Evolutionary conservation across 139 green algal genomes (phyloP), one percentile per base, ranked within the genome.

Genomic region (Marvania coccoides): DNA sequence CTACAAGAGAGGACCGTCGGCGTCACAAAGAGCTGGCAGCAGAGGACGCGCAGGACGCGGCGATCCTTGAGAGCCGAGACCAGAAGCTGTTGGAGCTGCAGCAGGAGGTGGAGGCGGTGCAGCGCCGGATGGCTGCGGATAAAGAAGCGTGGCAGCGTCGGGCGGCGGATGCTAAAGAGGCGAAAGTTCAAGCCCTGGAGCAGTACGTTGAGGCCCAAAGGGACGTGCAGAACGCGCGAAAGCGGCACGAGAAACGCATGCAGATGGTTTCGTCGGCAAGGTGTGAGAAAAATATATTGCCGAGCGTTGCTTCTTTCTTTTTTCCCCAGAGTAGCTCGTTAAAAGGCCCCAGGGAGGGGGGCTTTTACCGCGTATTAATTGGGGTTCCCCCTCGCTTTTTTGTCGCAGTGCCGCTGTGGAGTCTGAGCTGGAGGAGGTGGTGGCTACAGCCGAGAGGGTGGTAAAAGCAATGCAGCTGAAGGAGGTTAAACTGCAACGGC

Each of bases 41-140:
- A 39, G 83, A 82, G 5, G 86, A 97, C 76, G 84, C 89, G 73
- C 88, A 96, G 83, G 88, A 91, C 69, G 66, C 73, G 30, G 73
- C 75, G 30, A 84, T 85, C 7, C 14, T 67, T 85, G 54, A 68
- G 79, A 39, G 55, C 5, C 58, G 65, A 28, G 28, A 38, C 13
- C 60, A 88, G 0, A 80, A 86, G 29, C 69, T 95, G 37, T 64
- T 61, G 9, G 80, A 62, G 8, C 65, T 91, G 42, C 77, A 88
- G 75, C 74, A 87, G 1, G 84, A 90, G 75, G 87, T 91, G 74
- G 87, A 88, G 31, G 54, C 64, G 81, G 80, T 47, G 61, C 23
- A n/a, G 63, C 58, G 65, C 54, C 23, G 67, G 19, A 19, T 51
- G 42, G 42, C 42, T 28, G 19, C 19, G 42, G 42, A 51, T 19